Conservation (phyloP, 768 basidiomycete genomes). For the Tulasnella sp. region DNA sequence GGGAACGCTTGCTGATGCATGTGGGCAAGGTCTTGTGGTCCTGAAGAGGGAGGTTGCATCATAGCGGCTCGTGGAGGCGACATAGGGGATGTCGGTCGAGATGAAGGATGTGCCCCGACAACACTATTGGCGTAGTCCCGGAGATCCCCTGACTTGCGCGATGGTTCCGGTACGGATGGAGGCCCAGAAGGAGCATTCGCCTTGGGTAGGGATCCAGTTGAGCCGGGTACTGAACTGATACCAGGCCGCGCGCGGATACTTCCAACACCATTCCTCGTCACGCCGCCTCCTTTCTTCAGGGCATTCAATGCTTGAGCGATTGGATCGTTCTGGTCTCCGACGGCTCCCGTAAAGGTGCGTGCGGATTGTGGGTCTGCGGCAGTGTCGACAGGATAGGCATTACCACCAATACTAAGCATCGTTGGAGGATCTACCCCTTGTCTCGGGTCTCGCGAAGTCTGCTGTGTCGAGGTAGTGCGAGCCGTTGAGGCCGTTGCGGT, state of each 20-base stretch:
- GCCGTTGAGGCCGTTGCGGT: not conserved
- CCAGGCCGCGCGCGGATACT: constrained; percentile 15
- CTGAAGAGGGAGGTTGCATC: constrained; percentile 48
- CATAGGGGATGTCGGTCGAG: constrained; percentile 59
- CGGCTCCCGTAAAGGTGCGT: constrained; percentile 2
- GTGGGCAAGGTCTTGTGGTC: constrained; percentile 43
- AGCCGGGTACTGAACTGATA: constrained; percentile 20
- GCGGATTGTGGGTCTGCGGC: constrained; percentile 47
- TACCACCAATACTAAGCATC: constrained; percentile 58
- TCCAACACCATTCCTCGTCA: constrained; percentile 20
- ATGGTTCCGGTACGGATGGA: not conserved
- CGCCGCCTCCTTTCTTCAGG: constrained; percentile 18
- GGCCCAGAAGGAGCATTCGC: constrained; percentile 20
- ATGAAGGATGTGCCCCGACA: constrained; percentile 66
- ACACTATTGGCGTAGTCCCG: constrained; percentile 63
- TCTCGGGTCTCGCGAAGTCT: not conserved
- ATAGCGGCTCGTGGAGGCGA: constrained; percentile 52
- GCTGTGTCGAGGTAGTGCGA: not conserved
- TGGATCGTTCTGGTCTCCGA: constrained; percentile 30
- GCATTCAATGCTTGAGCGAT: constrained; percentile 31
- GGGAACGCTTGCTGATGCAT: constrained; percentile 81
- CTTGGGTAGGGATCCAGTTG: constrained; percentile 27
- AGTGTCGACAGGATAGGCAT: constrained; percentile 56
- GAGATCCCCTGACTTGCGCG: constrained; percentile 40
- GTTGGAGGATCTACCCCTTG: constrained; percentile 39